phyloP scores from a whole-genome alignment of 805 yeast genomes.

The Metschnikowia drakensbergensis region DNA sequence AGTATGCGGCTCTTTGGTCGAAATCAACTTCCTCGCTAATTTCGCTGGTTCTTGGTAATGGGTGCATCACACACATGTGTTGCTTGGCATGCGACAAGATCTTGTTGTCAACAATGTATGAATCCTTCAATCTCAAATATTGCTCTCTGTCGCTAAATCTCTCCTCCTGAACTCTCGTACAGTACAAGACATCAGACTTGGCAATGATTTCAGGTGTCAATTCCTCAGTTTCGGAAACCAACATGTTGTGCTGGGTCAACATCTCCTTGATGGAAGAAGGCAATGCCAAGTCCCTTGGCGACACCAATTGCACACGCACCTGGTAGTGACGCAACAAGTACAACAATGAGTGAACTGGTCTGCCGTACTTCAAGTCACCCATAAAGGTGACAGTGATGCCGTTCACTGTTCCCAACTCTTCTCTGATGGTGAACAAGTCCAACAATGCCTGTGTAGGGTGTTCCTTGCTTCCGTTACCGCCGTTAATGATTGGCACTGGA shows the following conservation, averaged over 20 bases:
- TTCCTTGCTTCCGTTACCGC: slow-evolving; percentile 97
- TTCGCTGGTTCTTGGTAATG: slow-evolving; percentile 95
- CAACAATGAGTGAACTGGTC: slow-evolving; percentile 96
- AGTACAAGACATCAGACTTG: slow-evolving; percentile 90
- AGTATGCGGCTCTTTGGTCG: slow-evolving; percentile 98
- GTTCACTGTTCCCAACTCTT: slow-evolving; percentile 96
- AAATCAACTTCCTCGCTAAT: slow-evolving; percentile 98
- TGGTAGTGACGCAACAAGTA: slow-evolving; percentile 87
- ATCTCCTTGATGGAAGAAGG: slow-evolving; percentile 72
- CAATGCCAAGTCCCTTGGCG: slow-evolving; percentile 83
- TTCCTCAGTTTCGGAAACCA: slow-evolving; percentile 66
- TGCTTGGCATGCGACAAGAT: slow-evolving; percentile 89
- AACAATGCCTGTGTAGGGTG: slow-evolving; percentile 99
- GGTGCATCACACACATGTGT: slow-evolving; percentile 99
- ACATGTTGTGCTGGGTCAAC: slow-evolving; percentile 64
- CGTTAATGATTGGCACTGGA: slow-evolving; percentile 95
- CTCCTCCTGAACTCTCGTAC: slow-evolving; percentile 98
- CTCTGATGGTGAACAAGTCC: slow-evolving; percentile 96
- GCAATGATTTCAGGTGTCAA: slow-evolving; percentile 84
- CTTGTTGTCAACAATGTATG: slow-evolving; percentile 88
- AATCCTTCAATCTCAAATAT: slow-evolving; percentile 85
- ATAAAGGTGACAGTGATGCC: slow-evolving; percentile 97
- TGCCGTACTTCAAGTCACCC: slow-evolving; percentile 98
- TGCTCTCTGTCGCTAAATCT: slow-evolving; percentile 75
- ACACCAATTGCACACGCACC: slow-evolving; percentile 85